These are phyloP conservation scores for Cystobasidium ongulense DNA, from an alignment of 768 basidiomycete genomes.

Conservation along the genomic window DNA sequence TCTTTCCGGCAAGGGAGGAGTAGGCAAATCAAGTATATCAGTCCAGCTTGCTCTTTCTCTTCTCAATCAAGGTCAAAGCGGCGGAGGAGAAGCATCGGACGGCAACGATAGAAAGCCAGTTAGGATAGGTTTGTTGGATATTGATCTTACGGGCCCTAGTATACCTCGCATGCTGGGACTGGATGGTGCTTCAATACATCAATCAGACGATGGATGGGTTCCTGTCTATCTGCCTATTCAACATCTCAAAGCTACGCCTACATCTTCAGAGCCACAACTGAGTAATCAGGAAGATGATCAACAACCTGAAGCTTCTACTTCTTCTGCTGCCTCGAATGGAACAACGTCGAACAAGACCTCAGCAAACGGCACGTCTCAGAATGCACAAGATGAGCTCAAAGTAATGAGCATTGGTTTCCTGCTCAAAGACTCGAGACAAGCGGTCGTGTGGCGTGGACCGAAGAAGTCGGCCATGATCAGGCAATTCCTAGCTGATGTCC, in stretches of 20 bases:
- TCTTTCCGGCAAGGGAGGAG: conserved; percentile 89
- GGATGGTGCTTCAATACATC: conserved; percentile 75
- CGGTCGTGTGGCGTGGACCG: conserved; percentile 95
- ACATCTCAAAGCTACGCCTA: background rate
- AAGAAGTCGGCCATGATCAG: conserved; percentile 98
- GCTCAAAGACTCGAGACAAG: conserved; percentile 78
- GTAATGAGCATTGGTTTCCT: conserved; percentile 98
- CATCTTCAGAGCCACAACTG: background rate
- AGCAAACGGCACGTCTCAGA: background rate
- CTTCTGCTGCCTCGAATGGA: background rate
- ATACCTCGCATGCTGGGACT: conserved; percentile 95
- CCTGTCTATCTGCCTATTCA: conserved; percentile 69
- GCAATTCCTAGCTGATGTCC: conserved; percentile 87
- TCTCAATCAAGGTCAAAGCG: conserved; percentile 56
- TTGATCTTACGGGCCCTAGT: conserved; percentile 96
- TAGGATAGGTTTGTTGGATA: conserved; percentile 94
- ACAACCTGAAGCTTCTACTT: background rate
- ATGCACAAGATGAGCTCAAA: conserved; percentile 55
- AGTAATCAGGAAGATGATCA: conserved; percentile 17
- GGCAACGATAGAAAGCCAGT: conserved; percentile 45
- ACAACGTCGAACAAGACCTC: background rate
- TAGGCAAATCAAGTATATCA: conserved; percentile 95
- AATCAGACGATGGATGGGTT: conserved; percentile 97
- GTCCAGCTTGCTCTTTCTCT: conserved; percentile 85
- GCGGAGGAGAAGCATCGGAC: conserved; percentile 52